A percentile compares a stretch with the other conserved stretches of the same genome.
These are phyloP conservation scores for Globisporangium irregulare DNA, from an alignment of 352 stramenopile genomes.

Conservation along the genomic window DNA sequence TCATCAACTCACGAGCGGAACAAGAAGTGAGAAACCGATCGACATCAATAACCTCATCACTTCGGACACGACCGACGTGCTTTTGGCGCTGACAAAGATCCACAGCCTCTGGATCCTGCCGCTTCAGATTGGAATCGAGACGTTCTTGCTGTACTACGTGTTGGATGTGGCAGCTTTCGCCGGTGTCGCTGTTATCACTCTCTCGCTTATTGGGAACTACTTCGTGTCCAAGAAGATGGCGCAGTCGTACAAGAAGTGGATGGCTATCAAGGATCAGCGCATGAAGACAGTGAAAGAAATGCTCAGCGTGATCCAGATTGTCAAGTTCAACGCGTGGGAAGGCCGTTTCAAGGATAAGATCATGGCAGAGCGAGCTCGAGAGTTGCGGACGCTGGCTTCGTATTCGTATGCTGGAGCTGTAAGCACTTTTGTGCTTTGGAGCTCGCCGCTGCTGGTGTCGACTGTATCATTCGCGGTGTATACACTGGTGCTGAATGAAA, in stretches of 20 bases:
- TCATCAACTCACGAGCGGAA: not conserved
- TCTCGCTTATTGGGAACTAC: conserved; percentile 23
- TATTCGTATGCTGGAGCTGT: conserved; percentile 55
- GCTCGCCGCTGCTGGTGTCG: conserved; percentile 40
- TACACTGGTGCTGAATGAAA: conserved; percentile 30
- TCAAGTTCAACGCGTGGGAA: conserved; percentile 93
- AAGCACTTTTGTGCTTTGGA: conserved; percentile 62
- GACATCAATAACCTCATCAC: conserved; percentile 16
- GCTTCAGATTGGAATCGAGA: conserved; percentile 24
- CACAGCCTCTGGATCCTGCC: conserved; percentile 29
- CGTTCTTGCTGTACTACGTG: conserved; percentile 27
- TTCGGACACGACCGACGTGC: conserved; percentile 10
- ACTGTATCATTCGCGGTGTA: conserved; percentile 49
- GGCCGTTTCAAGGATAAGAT: conserved; percentile 71
- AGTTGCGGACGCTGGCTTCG: conserved; percentile 54
- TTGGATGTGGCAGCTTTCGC: conserved; percentile 29
- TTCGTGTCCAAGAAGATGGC: conserved; percentile 18
- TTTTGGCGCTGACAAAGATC: not conserved
- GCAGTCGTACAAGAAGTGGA: conserved; percentile 16
- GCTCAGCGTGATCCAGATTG: conserved; percentile 76
- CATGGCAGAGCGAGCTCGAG: conserved; percentile 39
- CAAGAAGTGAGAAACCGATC: not conserved
- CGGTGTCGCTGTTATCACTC: conserved; percentile 23
- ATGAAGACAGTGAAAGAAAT: conserved; percentile 46
- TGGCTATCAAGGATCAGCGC: conserved; percentile 33